Base-by-base conservation (phyloP, 2,329 filamentous ascomycete species). In the Aspergillus udagawae region DNA sequence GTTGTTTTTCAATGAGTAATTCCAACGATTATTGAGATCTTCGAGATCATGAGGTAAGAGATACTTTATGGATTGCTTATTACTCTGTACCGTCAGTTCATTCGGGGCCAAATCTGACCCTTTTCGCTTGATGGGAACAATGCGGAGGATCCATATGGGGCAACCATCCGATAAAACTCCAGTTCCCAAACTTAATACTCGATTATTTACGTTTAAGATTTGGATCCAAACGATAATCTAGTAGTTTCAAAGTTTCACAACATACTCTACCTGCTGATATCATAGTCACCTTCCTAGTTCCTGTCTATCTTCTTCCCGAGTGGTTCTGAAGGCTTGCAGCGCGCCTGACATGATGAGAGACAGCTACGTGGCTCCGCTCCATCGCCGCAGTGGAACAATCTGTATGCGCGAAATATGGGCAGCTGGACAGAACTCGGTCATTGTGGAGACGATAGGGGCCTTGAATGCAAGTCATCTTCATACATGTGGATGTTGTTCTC, bases 311-410 rank as follows among this genome's bases (percentile, higher is more conserved):
- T 27, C 21, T 47, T 27, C 42, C 44, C 21, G 44, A 23, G 6
- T 23, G n/a, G 44, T 9, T 25, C 42, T 45, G 42, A 20, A 54
- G 53, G 61, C 55, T 60, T 60, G 60, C 58, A 58, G 57, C 52
- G 54, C 55, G 53, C 62, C 59, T 64, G 62, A 65, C 60, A 51
- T 51, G 48, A 51, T 54, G 12, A 47, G 20, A 25, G 44, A 21
- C 41, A 21, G 41, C 63, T 63, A 65, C 63, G 63, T 65, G 63
- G 62, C 62, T 61, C 54, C 42, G 44, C 58, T 56, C 56, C 56
- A 49, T 57, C 54, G 57, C 52, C 51, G 21, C 55, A 54, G 63
- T 65, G 62, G 63, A 62, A 65, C 59, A 50, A 4, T 56, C 53
- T 55, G 29, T 51, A 47, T 63, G 63, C 62, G 63, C 55, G 60